Percentiles rank a stretch among this genome's conserved stretches.
Evolutionary conservation across 2,329 filamentous ascomycete genomes (phyloP).

Genomic region (Neopestalotiopsis sp.): DNA sequence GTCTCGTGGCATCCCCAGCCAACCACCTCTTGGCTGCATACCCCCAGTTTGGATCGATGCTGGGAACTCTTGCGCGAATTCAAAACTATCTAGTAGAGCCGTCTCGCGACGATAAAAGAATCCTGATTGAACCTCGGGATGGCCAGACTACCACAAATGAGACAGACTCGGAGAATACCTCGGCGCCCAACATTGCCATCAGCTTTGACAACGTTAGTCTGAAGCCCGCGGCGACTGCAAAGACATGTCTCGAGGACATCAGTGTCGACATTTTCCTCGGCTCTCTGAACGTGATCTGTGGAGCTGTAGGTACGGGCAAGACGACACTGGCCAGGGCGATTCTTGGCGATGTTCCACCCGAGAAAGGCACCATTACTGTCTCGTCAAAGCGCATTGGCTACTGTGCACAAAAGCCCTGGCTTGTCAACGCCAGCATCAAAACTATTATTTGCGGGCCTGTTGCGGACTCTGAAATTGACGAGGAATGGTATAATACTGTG

Average conservation of each 20-base stretch:
- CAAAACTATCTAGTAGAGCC: constrained; percentile 15
- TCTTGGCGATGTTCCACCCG: constrained; percentile 12
- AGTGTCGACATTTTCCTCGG: neutral
- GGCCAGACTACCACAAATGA: neutral
- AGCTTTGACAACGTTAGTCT: constrained; percentile 1
- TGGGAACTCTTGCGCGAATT: neutral
- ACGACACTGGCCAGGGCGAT: constrained; percentile 12
- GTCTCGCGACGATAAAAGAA: constrained; percentile 9
- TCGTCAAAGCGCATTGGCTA: constrained; percentile 35
- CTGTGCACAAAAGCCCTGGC: constrained; percentile 44
- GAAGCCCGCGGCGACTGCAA: neutral
- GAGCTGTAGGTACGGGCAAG: constrained; percentile 16
- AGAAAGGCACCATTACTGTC: neutral
- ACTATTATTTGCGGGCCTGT: constrained; percentile 32
- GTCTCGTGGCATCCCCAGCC: constrained; percentile 1
- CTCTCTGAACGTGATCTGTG: constrained; percentile 11
- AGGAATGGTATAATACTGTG: constrained; percentile 38
- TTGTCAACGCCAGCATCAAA: constrained; percentile 40
- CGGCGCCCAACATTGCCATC: constrained; percentile 21
- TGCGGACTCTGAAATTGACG: constrained; percentile 20
- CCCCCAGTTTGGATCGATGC: neutral
- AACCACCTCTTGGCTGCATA: neutral
- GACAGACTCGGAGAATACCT: neutral
- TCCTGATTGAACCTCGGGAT: neutral
- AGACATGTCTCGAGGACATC: constrained; percentile 7